Conservation (phyloP, 805 yeast species). For the Barnettozyma vustinii region DNA sequence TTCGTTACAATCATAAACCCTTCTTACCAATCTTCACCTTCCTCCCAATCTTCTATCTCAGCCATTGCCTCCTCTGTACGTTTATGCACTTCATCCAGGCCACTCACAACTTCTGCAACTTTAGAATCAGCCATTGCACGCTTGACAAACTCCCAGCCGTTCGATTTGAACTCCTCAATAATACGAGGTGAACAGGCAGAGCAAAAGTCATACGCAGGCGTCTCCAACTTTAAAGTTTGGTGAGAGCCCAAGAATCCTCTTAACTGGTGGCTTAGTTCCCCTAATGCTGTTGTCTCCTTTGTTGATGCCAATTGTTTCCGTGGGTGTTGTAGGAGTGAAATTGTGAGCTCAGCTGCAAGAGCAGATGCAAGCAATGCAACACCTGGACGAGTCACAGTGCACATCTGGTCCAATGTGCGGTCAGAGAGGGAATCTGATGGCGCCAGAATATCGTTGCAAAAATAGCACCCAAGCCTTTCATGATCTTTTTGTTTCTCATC, state of each 20-base stretch:
- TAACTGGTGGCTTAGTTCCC: slow-evolving; percentile 82
- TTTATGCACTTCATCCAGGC: slow-evolving; percentile 66
- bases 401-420: slow-evolving; percentile 93
- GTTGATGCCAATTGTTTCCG: slow-evolving; percentile 32
- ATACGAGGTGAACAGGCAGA: slow-evolving; percentile 79
- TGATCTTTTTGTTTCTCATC: slow-evolving; percentile 10
- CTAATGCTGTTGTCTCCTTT: slow-evolving; percentile 40
- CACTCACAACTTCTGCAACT: slow-evolving; percentile 73
- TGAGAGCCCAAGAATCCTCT: slow-evolving; percentile 77
- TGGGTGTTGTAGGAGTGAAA: slow-evolving; percentile 67
- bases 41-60: slow-evolving; percentile 22
- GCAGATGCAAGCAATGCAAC: slow-evolving; percentile 86
- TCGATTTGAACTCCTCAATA: slow-evolving; percentile 39
- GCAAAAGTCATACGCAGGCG: slow-evolving; percentile 73
- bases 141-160: slow-evolving; percentile 80
- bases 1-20: too few relatives aligned
- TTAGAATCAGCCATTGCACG: slow-evolving; percentile 59
- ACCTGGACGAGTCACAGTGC: slow-evolving; percentile 97
- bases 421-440: slow-evolving; percentile 86
- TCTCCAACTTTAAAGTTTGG: slow-evolving; percentile 55
- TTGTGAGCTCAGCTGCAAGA: slow-evolving; percentile 76
- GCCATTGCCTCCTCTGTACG: slow-evolving; percentile 48
- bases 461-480: slow-evolving; percentile 74
- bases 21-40: slow-evolving; percentile 17
- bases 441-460: slow-evolving; percentile 93